Percentiles rank a stretch among this genome's conserved stretches.
Evolutionary conservation across 2,329 filamentous ascomycete species (phyloP).

Genomic region (Ophiostoma fasciatum): DNA sequence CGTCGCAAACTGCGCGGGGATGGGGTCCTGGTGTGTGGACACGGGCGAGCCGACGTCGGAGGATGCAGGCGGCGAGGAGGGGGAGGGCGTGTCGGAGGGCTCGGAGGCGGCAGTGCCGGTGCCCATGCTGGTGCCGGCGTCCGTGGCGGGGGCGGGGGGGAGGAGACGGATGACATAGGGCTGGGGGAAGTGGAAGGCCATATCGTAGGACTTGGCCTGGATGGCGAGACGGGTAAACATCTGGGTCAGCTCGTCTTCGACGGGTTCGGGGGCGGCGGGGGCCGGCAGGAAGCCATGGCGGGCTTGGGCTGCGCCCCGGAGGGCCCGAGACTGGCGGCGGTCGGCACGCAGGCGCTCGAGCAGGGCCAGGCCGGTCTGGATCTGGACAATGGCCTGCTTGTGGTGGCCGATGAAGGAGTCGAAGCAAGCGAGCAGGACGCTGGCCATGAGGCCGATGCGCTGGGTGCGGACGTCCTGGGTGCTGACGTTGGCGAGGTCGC

Average conservation of each 20-base stretch:
- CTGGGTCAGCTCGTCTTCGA: conserved; percentile 44
- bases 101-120: conserved; percentile 10
- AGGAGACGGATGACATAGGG: conserved; percentile 43
- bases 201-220: conserved; percentile 52
- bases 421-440: conserved; percentile 51
- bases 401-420: conserved; percentile 53
- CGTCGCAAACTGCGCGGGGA: conserved; percentile 31
- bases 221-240: conserved; percentile 50
- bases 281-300: too few relatives aligned
- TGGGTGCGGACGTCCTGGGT: conserved; percentile 23
- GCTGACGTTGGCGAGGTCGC: conserved; percentile 30
- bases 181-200: conserved; percentile 52
- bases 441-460: conserved; percentile 46
- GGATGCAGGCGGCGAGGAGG: conserved; percentile 13
- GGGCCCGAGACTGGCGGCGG: conserved; percentile 19
- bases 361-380: conserved; percentile 41
- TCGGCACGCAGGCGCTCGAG: conserved; percentile 37
- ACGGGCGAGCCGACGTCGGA: conserved; percentile 29
- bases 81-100: conserved; percentile 25
- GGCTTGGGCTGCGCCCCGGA: too few relatives aligned
- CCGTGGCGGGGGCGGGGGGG: conserved; percentile 15
- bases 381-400: conserved; percentile 44
- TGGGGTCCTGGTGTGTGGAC: conserved; percentile 21
- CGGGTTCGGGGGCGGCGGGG: conserved; percentile 21
- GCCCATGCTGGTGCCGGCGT: too few relatives aligned